A percentile compares a stretch with the other conserved stretches of the same genome.
Evolutionary conservation across 176 grass and related monocot genomes (phyloP).

Genomic region (Carex scoparia): DNA sequence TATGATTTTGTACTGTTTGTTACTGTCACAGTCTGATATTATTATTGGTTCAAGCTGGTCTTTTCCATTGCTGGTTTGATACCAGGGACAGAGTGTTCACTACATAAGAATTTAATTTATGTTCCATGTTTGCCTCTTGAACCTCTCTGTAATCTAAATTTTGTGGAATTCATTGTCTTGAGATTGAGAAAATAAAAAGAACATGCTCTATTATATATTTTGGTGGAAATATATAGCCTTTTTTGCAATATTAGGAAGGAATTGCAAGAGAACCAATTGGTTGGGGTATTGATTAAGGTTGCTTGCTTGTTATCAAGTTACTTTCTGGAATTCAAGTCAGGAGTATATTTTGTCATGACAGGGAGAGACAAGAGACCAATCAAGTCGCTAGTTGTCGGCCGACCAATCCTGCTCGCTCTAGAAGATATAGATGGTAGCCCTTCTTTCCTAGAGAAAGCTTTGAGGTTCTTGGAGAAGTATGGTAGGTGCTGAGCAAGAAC

Average conservation of each 20-base stretch:
- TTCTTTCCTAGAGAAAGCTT: slow-evolving; percentile 98
- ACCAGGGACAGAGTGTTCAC: not conserved
- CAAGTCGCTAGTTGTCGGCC: slow-evolving; percentile 88
- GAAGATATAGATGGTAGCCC: slow-evolving; percentile 99
- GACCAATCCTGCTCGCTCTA: slow-evolving; percentile 95
- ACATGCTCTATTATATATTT: not conserved
- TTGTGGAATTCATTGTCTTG: not conserved
- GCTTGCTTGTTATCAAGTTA: slow-evolving; percentile 18
- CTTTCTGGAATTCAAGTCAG: not conserved
- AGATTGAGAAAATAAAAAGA: not conserved
- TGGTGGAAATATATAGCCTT: not conserved
- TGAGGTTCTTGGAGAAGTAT: slow-evolving; percentile 95
- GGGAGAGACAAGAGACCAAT: slow-evolving; percentile 88
- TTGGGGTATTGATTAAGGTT: not conserved
- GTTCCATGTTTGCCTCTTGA: not conserved
- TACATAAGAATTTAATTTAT: not conserved
- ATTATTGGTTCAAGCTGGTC: slow-evolving; percentile 4
- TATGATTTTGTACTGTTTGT: not conserved
- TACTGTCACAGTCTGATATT: not conserved
- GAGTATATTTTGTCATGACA: slow-evolving; percentile 22
- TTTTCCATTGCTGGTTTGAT: not conserved
- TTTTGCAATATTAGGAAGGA: not conserved
- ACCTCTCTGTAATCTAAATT: not conserved
- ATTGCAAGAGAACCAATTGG: not conserved
- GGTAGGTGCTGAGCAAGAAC: slow-evolving; percentile 39